phyloP scores from a whole-genome alignment of 2,329 filamentous ascomycete species.

The Helicocarpus griseus region DNA sequence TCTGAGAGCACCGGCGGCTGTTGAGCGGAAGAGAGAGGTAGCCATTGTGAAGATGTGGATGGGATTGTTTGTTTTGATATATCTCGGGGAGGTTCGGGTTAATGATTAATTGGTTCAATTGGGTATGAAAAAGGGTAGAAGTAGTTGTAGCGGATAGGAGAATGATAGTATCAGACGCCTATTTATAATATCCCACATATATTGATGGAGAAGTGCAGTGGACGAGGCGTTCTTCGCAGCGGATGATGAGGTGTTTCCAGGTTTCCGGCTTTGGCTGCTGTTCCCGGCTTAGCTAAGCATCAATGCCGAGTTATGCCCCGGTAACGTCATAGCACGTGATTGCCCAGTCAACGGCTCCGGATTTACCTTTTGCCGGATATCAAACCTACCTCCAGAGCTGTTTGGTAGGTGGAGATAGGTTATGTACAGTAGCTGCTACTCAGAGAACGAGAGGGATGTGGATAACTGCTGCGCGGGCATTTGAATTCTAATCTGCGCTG shows the following conservation, averaged over 20 bases:
- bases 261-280: background rate
- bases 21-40: constrained; percentile 62
- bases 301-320: background rate
- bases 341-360: background rate
- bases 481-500: background rate
- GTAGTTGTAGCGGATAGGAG: background rate
- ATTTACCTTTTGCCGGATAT: background rate
- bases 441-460: background rate
- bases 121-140: background rate
- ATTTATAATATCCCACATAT: too few species aligned
- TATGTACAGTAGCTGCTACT: too few species aligned
- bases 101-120: background rate
- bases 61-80: constrained; percentile 7
- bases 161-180: too few species aligned
- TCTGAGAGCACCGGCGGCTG: constrained; percentile 62
- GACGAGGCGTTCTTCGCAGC: too few species aligned
- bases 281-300: background rate
- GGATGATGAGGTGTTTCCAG: background rate
- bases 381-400: too few species aligned
- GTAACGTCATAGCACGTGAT: background rate
- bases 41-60: constrained; percentile 50
- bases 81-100: too few species aligned
- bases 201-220: too few species aligned
- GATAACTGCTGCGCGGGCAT: background rate
- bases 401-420: background rate